Evolutionary conservation across 1,284 basidiomycete species (phyloP).

Genomic region (Sanghuangporus sanghuang): DNA sequence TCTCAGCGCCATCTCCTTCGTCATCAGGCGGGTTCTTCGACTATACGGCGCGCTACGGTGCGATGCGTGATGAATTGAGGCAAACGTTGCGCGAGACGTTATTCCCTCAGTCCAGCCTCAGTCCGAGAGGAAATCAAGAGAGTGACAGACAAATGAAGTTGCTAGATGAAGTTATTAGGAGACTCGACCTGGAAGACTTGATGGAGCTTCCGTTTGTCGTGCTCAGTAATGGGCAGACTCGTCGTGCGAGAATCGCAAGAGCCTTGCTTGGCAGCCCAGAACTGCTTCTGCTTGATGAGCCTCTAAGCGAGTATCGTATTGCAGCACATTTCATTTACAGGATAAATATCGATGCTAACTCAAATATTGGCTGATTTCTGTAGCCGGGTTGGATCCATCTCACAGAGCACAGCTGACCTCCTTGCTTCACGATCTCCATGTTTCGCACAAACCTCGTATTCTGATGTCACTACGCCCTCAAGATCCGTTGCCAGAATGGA

Average conservation of each 20-base stretch:
- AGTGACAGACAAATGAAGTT: not conserved
- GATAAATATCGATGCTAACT: not conserved
- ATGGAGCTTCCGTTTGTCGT: constrained; percentile 82
- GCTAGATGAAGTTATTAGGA: constrained; percentile 40
- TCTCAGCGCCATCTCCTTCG: constrained; percentile 56
- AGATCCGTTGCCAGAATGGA: constrained; percentile 79
- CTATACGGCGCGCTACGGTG: constrained; percentile 86
- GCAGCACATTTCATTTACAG: too few relatives aligned
- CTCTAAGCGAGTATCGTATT: constrained; percentile 50
- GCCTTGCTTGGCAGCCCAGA: constrained; percentile 70
- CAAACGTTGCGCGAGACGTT: constrained; percentile 68
- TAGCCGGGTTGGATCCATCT: constrained; percentile 70
- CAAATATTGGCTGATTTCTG: not conserved
- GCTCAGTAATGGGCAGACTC: constrained; percentile 88
- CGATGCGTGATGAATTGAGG: constrained; percentile 77
- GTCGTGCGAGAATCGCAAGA: constrained; percentile 79
- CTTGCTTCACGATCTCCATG: constrained; percentile 59
- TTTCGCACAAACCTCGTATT: constrained; percentile 47
- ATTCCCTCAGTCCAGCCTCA: constrained; percentile 29
- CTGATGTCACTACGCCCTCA: constrained; percentile 79
- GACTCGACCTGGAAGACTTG: constrained; percentile 53
- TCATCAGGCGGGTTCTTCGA: constrained; percentile 80
- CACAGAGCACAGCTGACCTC: constrained; percentile 52
- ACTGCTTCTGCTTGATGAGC: constrained; percentile 81
- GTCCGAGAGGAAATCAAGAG: not conserved